Conservation (phyloP, 2,329 filamentous ascomycete species). For the Endothia cerciana region DNA sequence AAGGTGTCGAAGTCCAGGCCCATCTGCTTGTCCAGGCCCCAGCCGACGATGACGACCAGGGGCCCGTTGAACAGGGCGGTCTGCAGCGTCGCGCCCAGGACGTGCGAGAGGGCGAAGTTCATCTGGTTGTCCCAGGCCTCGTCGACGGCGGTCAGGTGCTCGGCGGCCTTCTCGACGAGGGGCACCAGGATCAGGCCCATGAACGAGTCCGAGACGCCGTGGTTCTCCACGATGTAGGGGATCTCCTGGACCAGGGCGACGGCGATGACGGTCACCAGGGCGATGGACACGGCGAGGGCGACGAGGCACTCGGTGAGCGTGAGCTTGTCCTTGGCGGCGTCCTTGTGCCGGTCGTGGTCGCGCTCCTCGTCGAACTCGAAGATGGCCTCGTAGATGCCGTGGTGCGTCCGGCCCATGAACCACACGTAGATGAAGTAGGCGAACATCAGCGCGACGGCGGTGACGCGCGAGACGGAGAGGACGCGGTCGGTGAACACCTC, state of each 20-base stretch:
- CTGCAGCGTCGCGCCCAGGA: conserved; percentile 85
- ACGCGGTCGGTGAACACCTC: conserved; percentile 45
- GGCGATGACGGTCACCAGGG: conserved; percentile 40
- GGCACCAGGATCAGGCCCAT: conserved; percentile 77
- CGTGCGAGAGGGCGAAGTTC: conserved; percentile 84
- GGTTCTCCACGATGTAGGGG: conserved; percentile 40
- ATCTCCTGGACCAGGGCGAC: conserved; percentile 66
- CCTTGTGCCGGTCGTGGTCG: conserved; percentile 50
- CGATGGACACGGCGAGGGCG: conserved; percentile 52
- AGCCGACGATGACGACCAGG: conserved; percentile 80
- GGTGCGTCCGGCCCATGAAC: conserved; percentile 64
- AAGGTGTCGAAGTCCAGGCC: conserved; percentile 86
- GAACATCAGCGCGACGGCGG: conserved; percentile 60
- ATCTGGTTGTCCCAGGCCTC: conserved; percentile 84
- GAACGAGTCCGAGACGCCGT: conserved; percentile 30
- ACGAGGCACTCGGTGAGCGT: conserved; percentile 63
- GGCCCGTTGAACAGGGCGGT: conserved; percentile 88
- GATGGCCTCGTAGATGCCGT: conserved; percentile 63
- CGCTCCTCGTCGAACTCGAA: conserved; percentile 54
- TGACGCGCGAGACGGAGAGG: conserved; percentile 60
- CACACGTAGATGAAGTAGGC: conserved; percentile 59
- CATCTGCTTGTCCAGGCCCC: conserved; percentile 73
- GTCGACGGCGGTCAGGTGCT: conserved; percentile 82
- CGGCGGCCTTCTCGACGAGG: conserved; percentile 83
- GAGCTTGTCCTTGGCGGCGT: conserved; percentile 57